phyloP scores from a whole-genome alignment of 164 flowering plant genomes.

The Macadamia tetraphylla region DNA sequence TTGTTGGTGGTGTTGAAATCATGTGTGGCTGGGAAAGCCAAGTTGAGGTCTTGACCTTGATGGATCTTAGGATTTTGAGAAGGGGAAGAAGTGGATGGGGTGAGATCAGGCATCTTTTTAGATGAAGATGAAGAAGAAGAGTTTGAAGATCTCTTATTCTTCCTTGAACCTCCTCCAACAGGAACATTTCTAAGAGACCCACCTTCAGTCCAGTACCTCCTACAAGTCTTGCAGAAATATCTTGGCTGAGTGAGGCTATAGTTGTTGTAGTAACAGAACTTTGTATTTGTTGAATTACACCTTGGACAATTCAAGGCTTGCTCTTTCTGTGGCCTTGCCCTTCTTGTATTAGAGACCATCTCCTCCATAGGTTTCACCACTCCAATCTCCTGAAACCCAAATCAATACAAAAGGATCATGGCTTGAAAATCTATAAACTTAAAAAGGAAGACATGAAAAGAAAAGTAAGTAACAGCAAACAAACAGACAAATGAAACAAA shows the following conservation, averaged over 20 bases:
- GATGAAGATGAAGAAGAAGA: conserved; percentile 21
- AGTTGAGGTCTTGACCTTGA: conserved; percentile 66
- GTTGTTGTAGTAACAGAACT: not conserved
- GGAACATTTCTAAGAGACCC: conserved; percentile 60
- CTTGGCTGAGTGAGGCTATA: not conserved
- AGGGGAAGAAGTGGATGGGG: conserved; percentile 21
- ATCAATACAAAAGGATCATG: not conserved
- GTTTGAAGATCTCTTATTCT: conserved; percentile 42
- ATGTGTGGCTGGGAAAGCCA: conserved; percentile 41
- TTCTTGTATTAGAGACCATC: conserved; percentile 12
- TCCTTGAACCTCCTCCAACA: conserved; percentile 15
- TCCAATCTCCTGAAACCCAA: conserved; percentile 31
- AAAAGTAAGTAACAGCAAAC: conserved; percentile 2
- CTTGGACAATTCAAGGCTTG: conserved; percentile 56
- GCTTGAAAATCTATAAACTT: not conserved
- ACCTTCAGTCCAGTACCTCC: conserved; percentile 30
- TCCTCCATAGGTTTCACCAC: conserved; percentile 32
- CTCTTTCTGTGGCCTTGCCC: conserved; percentile 41
- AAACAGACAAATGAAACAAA: conserved; percentile 18
- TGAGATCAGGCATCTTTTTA: conserved; percentile 42
- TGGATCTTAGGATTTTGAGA: conserved; percentile 53
- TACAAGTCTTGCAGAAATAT: not conserved
- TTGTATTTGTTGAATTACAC: conserved; percentile 25
- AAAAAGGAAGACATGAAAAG: conserved; percentile 4
- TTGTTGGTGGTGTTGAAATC: not conserved